Conservation (phyloP, 805 yeast species). For the Candida silvatica region DNA sequence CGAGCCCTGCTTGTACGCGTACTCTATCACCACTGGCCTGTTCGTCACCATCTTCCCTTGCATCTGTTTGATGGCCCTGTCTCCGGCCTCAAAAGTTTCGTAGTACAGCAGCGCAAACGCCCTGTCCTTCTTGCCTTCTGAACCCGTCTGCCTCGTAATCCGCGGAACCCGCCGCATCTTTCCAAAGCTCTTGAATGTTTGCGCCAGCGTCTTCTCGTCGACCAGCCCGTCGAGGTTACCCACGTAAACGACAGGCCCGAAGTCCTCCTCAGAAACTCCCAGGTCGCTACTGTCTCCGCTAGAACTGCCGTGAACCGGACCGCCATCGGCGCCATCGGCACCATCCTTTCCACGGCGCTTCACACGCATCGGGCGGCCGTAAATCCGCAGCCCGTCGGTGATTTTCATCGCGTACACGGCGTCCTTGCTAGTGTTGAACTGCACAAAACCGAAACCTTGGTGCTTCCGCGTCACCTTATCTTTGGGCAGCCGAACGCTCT, state of each 20-base stretch:
- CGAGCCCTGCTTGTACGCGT: slow-evolving; percentile 61
- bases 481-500: slow-evolving; percentile 63
- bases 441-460: slow-evolving; percentile 87
- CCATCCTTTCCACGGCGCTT: slow-evolving; percentile 23
- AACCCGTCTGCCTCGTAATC: slow-evolving; percentile 29
- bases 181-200: slow-evolving; percentile 67
- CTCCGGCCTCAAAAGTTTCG: slow-evolving; percentile 59
- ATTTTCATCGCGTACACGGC: slow-evolving; percentile 61
- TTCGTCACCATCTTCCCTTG: slow-evolving; percentile 65
- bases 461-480: slow-evolving; percentile 64
- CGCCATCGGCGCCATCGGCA: slow-evolving; percentile 22
- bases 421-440: slow-evolving; percentile 50
- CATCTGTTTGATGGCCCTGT: slow-evolving; percentile 61
- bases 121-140: slow-evolving; percentile 26
- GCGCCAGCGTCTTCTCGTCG: slow-evolving; percentile 46
- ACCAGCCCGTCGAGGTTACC: slow-evolving; percentile 61
- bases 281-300: too few species aligned
- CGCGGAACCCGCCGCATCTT: slow-evolving; percentile 38
- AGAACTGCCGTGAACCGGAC: slow-evolving; percentile 4
- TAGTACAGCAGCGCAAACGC: slow-evolving; percentile 61
- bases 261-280: slow-evolving; percentile 14
- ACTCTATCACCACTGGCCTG: slow-evolving; percentile 47
- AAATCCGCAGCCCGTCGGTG: slow-evolving; percentile 52
- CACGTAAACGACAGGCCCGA: slow-evolving; percentile 45
- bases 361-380: slow-evolving; percentile 51